These are phyloP conservation scores for Brasilioporus rufonigricans DNA, from an alignment of 768 basidiomycete genomes.

Conservation along the genomic window DNA sequence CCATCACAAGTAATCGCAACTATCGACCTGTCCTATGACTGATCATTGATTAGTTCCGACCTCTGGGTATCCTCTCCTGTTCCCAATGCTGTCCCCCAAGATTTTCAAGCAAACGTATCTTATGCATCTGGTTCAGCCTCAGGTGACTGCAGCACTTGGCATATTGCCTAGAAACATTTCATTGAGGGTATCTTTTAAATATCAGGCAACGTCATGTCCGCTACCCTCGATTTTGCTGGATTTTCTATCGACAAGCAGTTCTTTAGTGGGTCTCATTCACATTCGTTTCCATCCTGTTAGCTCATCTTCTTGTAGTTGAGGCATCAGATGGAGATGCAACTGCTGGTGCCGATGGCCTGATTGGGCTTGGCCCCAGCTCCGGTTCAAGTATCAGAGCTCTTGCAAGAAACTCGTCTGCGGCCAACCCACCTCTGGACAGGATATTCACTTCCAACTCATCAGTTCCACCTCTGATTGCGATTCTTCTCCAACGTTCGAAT, in stretches of 20 bases:
- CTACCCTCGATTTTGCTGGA: conserved; percentile 29
- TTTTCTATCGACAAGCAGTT: conserved; percentile 49
- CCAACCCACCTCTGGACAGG: conserved; percentile 57
- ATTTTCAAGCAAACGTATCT: conserved; percentile 37
- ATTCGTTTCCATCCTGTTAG: not conserved
- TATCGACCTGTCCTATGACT: not conserved
- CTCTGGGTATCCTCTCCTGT: conserved; percentile 55
- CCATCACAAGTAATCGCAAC: not conserved
- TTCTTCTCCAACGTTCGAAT: conserved; percentile 59
- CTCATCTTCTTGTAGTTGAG: conserved; percentile 18
- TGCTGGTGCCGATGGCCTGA: conserved; percentile 31
- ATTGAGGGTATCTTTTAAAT: not conserved
- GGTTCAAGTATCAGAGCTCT: conserved; percentile 45
- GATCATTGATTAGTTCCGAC: conserved; percentile 52
- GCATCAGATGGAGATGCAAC: conserved; percentile 11
- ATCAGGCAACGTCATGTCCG: conserved; percentile 30
- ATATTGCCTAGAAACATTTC: not conserved
- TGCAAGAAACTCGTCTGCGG: conserved; percentile 36
- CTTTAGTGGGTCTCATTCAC: conserved; percentile 6
- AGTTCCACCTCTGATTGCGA: conserved; percentile 59
- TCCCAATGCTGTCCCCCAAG: conserved; percentile 37
- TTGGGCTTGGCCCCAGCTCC: conserved; percentile 61
- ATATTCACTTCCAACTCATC: conserved; percentile 60
- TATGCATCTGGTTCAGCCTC: conserved; percentile 55
- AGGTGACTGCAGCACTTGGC: conserved; percentile 35